phyloP scores from a whole-genome alignment of 331 rosid species.

The Spiraea crenata region DNA sequence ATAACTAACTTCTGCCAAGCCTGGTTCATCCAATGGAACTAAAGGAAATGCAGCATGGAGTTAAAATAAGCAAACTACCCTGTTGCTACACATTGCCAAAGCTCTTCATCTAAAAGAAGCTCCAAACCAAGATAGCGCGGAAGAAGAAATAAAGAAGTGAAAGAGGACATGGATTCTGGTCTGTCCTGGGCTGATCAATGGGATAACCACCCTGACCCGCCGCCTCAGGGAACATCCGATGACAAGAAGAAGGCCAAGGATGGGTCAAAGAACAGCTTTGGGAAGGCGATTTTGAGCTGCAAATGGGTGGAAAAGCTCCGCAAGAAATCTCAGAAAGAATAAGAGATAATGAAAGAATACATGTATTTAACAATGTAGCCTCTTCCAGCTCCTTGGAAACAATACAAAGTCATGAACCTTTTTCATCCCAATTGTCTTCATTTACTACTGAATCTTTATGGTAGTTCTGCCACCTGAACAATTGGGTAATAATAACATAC shows the following conservation, averaged over 20 bases:
- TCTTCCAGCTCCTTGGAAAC: not conserved
- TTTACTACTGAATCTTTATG: not conserved
- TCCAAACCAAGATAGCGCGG: not conserved
- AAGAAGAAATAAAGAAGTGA: not conserved
- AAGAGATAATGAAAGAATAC: not conserved
- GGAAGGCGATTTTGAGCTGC: conserved; percentile 51
- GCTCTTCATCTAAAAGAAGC: not conserved
- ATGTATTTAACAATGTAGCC: conserved; percentile 9
- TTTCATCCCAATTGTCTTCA: conserved; percentile 2
- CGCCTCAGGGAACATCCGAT: conserved; percentile 31
- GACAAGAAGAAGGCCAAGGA: conserved; percentile 63
- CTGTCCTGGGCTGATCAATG: conserved; percentile 95
- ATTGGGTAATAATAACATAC: not conserved
- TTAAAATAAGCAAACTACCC: conserved; percentile 20
- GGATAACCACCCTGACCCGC: conserved; percentile 72
- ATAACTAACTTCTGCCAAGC: conserved; percentile 22
- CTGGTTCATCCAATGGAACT: not conserved
- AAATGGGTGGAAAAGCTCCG: conserved; percentile 71
- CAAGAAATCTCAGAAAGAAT: conserved; percentile 49
- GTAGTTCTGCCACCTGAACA: not conserved
- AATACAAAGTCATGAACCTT: not conserved
- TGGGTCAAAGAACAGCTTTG: conserved; percentile 41
- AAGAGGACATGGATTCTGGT: conserved; percentile 50
- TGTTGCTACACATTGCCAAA: conserved; percentile 8
- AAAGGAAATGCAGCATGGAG: conserved; percentile 15